A percentile compares a stretch with the other conserved stretches of the same genome.
These are phyloP conservation scores for Nissolia schottii DNA, from an alignment of 306 rosid genomes.

Conservation along the genomic window DNA sequence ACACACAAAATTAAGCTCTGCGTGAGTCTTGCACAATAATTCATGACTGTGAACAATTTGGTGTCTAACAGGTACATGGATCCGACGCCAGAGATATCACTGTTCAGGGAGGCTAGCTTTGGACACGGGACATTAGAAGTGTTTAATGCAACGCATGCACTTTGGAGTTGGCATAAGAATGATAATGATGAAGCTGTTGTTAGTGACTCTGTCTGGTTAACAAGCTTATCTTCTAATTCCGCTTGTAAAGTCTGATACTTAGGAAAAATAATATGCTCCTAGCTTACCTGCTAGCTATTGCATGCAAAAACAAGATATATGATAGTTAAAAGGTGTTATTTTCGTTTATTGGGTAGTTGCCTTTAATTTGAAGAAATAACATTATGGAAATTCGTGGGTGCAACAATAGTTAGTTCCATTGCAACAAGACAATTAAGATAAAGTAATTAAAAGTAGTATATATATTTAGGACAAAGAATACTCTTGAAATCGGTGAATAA, in stretches of 20 bases:
- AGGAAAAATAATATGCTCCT: not conserved
- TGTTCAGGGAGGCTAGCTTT: slow-evolving; percentile 76
- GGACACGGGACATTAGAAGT: slow-evolving; percentile 72
- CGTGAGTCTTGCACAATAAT: not conserved
- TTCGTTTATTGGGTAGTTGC: not conserved
- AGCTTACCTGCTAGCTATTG: not conserved
- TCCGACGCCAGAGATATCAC: slow-evolving; percentile 66
- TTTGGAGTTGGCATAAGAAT: slow-evolving; percentile 75
- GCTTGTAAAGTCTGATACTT: slow-evolving; percentile 38
- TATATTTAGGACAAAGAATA: too few species aligned
- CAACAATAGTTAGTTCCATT: too few species aligned
- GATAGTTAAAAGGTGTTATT: not conserved
- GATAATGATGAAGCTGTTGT: slow-evolving; percentile 39
- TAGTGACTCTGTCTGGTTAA: slow-evolving; percentile 56
- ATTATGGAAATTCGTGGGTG: not conserved
- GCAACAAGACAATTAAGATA: too few species aligned
- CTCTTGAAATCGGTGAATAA: too few species aligned
- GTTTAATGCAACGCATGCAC: slow-evolving; percentile 62
- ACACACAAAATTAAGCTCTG: not conserved
- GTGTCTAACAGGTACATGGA: slow-evolving; percentile 34
- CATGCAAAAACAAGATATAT: too few species aligned
- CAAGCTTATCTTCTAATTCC: slow-evolving; percentile 40
- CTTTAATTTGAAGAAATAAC: not conserved
- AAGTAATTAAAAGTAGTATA: too few species aligned
- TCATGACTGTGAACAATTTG: not conserved